phyloP scores from a whole-genome alignment of 768 basidiomycete genomes.

The Pluteus cervinus region DNA sequence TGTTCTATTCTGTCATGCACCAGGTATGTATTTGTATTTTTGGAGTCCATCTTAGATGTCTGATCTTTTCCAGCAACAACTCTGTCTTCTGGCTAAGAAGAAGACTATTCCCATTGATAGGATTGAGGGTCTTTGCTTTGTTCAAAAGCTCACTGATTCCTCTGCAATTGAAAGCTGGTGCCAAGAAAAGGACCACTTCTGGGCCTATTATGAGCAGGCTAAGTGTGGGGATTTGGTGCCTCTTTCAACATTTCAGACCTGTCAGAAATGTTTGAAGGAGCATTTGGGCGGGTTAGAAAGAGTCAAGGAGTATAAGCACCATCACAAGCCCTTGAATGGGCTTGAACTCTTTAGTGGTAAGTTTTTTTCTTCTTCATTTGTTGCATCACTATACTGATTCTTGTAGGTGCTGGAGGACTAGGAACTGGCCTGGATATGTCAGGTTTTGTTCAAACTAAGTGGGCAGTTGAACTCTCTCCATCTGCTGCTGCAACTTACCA shows the following conservation, averaged over 20 bases:
- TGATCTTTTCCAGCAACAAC: slow-evolving; percentile 23
- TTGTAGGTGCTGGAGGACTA: slow-evolving; percentile 67
- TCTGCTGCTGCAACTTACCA: slow-evolving; percentile 59
- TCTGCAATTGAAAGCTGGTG: slow-evolving; percentile 42
- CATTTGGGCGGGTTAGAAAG: slow-evolving; percentile 24
- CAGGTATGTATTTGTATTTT: slow-evolving; percentile 31
- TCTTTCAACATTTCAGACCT: slow-evolving; percentile 26
- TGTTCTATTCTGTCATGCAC: too few species aligned
- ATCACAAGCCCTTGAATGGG: slow-evolving; percentile 43
- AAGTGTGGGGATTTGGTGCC: slow-evolving; percentile 11
- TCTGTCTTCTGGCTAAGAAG: slow-evolving; percentile 32
- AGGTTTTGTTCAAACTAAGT: slow-evolving; percentile 55
- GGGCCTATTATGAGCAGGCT: slow-evolving; percentile 31
- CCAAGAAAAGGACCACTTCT: slow-evolving; percentile 53
- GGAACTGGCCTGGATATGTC: slow-evolving; percentile 62
- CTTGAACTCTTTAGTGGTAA: slow-evolving; percentile 68
- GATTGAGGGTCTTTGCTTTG: slow-evolving; percentile 53
- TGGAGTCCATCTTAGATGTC: slow-evolving; percentile 1
- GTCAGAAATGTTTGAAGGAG: slow-evolving; percentile 31
- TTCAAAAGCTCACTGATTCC: slow-evolving; percentile 28
- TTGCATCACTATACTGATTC: background rate
- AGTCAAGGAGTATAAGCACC: slow-evolving; percentile 21
- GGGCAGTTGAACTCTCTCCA: slow-evolving; percentile 62
- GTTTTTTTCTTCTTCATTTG: slow-evolving; percentile 7
- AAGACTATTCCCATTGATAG: slow-evolving; percentile 24